Base-by-base conservation (phyloP, 2,329 filamentous ascomycete species). In the Neonectria sp. region DNA sequence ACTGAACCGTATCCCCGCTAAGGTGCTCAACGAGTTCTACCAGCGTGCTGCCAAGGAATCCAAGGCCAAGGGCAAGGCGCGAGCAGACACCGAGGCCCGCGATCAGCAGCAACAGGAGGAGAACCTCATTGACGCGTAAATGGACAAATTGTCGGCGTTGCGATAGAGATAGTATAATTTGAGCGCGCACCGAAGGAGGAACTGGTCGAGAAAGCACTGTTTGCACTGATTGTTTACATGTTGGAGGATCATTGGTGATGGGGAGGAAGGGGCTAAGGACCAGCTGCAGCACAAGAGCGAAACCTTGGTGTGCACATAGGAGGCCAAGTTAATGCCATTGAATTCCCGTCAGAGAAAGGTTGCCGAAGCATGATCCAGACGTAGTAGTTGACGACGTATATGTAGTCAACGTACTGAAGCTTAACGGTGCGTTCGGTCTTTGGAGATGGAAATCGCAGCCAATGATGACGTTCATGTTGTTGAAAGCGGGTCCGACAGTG, bases 1-100 rank as follows among this genome's bases (percentile, higher is more conserved):
- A 75, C 93, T 99, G 76, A 99, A 99, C 87, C 94, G 97, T 84
- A 95, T 96, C 78, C 93, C 93, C 67, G 90, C 90, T 85, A 94
- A 95, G 86, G 81, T 94, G 49, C 88, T 96, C 76, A 91, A 95
- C 77, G 93, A 95, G 81, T 96, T 90, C 85, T 96, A 95, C 83
- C 90, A 92, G 79, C 87, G 93, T 74, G 88, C 89, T 63, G 84
- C 87, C 57, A 87, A 87, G 75, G 88, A 90, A 69, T 83, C 87
- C 70, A 92, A 92, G 84, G 84, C 84, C 68, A 91, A 91, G 85
- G 86, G 84, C 70, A 88, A 90, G 82, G 85, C 86, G 68, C 83
- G 83, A 63, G 84, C 82, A 69, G 83, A 84, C 73, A 81, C 74
- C 24, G 73, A 76, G 63, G 72, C 74, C 6, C 75, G 83, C 73